Evolutionary conservation across 2,329 filamentous ascomycete genomes (phyloP), one percentile per base, ranked within the genome.

Genomic region (Fusarium sp.): DNA sequence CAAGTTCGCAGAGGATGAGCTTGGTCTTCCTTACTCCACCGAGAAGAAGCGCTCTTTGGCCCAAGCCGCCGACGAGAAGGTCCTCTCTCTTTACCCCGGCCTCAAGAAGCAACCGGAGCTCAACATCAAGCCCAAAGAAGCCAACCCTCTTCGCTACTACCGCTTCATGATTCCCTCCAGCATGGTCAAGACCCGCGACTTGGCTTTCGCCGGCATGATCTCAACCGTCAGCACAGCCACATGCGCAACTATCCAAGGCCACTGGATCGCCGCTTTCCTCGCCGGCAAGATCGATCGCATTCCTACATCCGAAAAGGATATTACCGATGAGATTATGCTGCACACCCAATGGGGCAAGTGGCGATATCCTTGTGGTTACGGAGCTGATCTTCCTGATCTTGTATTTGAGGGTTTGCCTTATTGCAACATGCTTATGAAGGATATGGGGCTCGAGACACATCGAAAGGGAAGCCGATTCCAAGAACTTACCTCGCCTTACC

Each of bases 371-470:
- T 87, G 84, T 5, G 92, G 92, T 0, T 91, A 90, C 73, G 92
- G 92, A 1, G 85, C 83, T 23, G 86, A 85, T 77, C 83, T 88
- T 58, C 91, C 91, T 0, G 93, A 94, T 78, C 90, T 95, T 72
- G 91, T 93, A 16, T 95, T 95, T 75, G 93, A 96, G 90, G 94
- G 80, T 73, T 67, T 92, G 38, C 89, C 89, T 6, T 92, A 91
- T 77, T 69, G 77, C 11, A 77, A 82, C 25, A 69, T 91, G 78
- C 80, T 96, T 76, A 79, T 94, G 64, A 82, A 83, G 12, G 93
- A 96, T 80, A 76, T 95, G 53, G 91, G 89, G 0, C 80, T 95
- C 57, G 82, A 85, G 37, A 70, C 68, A 8, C 64, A 75, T 23
- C 64, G 76, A 9, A 78, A 78, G 47, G 21, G 33, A 5, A 60